Base-by-base conservation (phyloP, 2,329 filamentous ascomycete species). In the Arthrobotrys iridis region DNA sequence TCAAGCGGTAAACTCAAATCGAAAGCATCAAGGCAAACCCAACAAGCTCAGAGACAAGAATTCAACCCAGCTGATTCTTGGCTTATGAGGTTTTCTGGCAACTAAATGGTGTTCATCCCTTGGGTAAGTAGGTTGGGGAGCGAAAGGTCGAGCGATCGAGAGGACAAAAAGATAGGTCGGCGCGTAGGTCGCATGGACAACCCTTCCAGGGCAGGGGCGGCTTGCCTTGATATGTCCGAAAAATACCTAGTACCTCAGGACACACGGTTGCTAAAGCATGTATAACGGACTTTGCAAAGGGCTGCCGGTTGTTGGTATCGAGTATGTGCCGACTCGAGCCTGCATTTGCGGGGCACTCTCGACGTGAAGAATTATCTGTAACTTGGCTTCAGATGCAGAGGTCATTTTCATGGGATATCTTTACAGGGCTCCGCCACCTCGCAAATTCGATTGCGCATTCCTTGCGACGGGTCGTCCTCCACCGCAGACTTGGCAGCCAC, bases 121-220 rank as follows among this genome's bases (percentile, higher is more conserved):
- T 70, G 43, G 50, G 58, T 45, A 45, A 48, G 28, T 35, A 60
- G 37, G 65, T 50, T 41, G 30, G 33, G n/a, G 37, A 63, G 58
- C 18, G 45, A 62, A 55, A 63, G 66, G 66, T 43, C 45, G 62
- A 57, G 33, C 26, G 15, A 30, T 57, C 28, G 20, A 62, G 33
- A 45, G 22, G 41, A 37, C 28, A 30, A 45, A 37, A 55, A 55
- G 50, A 45, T 33, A 30, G 62, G 46, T 43, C 63, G 63, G 71
- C 63, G 63, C 63, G 64, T 75, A 75, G 55, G 71, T 58, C 63
- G 71, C 63, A 67, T 75, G 71, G 43, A 67, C 70, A 48, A 63
- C 59, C 50, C 60, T 41, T 43, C 59, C 18, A 50, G 41, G 52
- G 60, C 68, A 55, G 35, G 66, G 35, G 55, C 50, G n/a, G n/a